phyloP scores from a whole-genome alignment of 768 basidiomycete species.

The Atractiella rhizophila region DNA sequence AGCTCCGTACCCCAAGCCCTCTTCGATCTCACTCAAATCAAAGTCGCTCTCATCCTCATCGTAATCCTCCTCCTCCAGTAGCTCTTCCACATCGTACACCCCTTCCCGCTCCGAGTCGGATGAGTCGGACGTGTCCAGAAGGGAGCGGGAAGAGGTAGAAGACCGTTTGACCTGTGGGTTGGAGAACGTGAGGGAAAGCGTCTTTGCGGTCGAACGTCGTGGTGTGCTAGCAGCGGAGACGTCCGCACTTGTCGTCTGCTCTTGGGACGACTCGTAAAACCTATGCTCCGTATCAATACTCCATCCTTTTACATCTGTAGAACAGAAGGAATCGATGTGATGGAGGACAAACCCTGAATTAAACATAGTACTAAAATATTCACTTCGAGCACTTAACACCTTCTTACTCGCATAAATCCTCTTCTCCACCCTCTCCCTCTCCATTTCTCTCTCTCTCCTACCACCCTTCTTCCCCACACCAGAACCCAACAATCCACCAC shows the following conservation, averaged over 20 bases:
- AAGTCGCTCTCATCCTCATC: constrained; percentile 1
- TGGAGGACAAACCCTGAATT: constrained; percentile 10
- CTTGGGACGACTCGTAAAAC: too few relatives aligned
- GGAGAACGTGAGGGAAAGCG: too few relatives aligned
- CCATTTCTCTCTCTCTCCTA: not conserved
- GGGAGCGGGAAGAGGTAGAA: too few relatives aligned
- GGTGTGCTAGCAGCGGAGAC: not conserved
- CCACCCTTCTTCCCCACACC: not conserved
- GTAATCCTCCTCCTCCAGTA: not conserved
- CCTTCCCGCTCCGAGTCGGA: too few relatives aligned
- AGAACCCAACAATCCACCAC: not conserved
- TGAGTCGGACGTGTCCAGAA: too few relatives aligned
- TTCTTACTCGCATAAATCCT: constrained; percentile 23
- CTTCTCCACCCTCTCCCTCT: constrained; percentile 12
- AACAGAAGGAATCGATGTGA: not conserved
- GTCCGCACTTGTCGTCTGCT: constrained; percentile 3
- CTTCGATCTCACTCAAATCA: too few relatives aligned
- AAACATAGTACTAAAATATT: constrained; percentile 20
- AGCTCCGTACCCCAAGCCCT: too few relatives aligned
- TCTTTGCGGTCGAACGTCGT: not conserved
- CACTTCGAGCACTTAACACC: constrained; percentile 19
- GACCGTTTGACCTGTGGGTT: too few relatives aligned
- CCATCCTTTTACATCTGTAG: too few relatives aligned
- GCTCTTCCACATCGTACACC: constrained; percentile 4
- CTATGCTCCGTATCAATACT: too few relatives aligned